Base-by-base conservation (phyloP, 768 basidiomycete species). In the Antrodiella citrinella region DNA sequence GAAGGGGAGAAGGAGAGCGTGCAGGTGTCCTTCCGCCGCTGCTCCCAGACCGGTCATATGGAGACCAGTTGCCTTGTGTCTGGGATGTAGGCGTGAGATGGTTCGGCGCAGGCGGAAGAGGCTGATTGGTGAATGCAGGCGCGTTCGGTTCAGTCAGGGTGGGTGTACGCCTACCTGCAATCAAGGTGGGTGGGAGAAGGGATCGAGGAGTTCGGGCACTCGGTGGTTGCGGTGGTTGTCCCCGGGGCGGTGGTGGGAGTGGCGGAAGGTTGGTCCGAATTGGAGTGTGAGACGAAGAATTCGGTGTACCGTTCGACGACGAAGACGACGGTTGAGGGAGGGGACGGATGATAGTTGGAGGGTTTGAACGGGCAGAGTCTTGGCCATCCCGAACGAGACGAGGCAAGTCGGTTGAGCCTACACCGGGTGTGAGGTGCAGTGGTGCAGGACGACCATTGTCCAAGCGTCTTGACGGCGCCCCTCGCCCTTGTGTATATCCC, bases 391-490 rank as follows among this genome's bases (percentile, higher is more conserved):
- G 77, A 39, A 86, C 76, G 50, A 91, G 71, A 18, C 80, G 80
- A 4, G 91, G 91, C 1, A 92, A 78, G 60, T 85, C 83, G 13
- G 72, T 68, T 38, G 81, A 71, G 3, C 70, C 70, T 10, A 73
- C 62, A 51, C 73, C 74, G 0, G 73, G 72, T 15, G 78, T 73
- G 9, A 95, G 72, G 56, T 86, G 80, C n/a, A 95, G 70, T 0
- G 92, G 91, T 0, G 91, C 85, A 3, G 91, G 92, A 52, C 91
- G 70, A 38, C 72, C 76, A 47, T 70, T 77, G 56, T 86, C 79
- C 22, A 80, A 70, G 20, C 80, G 73, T 54, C 80, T 72, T n/a
- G n/a, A n/a, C n/a, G n/a, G n/a, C 24, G 66, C 64, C 13, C 50
- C 62, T 22, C 49, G 54, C 69, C 50, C 57, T n/a, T 42, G 44